A percentile compares a stretch with the other conserved stretches of the same genome.
phyloP scores from a whole-genome alignment of 163 green algal genomes.

The Scenedesmus sp. region DNA sequence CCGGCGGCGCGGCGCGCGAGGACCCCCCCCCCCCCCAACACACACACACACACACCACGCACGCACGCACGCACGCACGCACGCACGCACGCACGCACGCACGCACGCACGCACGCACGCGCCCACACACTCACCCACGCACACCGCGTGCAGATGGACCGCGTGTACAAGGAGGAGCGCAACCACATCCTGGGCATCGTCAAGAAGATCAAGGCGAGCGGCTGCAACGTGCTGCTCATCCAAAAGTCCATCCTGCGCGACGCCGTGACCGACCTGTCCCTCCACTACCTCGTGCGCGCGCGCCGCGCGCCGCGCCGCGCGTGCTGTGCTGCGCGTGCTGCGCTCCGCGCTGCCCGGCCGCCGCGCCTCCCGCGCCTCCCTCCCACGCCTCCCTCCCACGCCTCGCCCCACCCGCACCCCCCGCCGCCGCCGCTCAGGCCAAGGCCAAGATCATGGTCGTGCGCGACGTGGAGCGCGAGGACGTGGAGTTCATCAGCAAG shows the following conservation, averaged over 20 bases:
- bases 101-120: too few species aligned
- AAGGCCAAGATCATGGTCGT: constrained; percentile 99
- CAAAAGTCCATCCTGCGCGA: constrained; percentile 99
- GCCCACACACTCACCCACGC: too few species aligned
- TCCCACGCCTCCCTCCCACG: too few species aligned
- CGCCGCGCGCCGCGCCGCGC: too few species aligned
- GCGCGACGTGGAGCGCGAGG: constrained; percentile 94
- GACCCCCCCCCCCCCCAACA: too few species aligned
- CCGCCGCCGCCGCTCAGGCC: constrained; percentile 65
- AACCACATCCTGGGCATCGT: constrained; percentile 96
- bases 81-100: too few species aligned
- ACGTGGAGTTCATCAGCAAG: constrained; percentile 99
- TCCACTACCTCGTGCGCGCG: constrained; percentile 92
- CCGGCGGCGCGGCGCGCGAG: too few species aligned
- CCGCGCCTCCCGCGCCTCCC: too few species aligned
- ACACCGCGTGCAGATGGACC: constrained; percentile 82
- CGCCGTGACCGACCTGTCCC: constrained; percentile 94
- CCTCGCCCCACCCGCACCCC: neutral
- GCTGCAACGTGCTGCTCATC: constrained; percentile 98
- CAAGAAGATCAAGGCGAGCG: constrained; percentile 97
- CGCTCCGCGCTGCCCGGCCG: too few species aligned
- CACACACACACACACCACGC: too few species aligned
- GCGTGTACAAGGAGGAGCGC: constrained; percentile 97
- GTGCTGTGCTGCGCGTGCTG: too few species aligned
- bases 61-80: too few species aligned